These are phyloP conservation scores for Blastocystis sp. DNA, from an alignment of 352 stramenopile genomes.

Conservation along the genomic window DNA sequence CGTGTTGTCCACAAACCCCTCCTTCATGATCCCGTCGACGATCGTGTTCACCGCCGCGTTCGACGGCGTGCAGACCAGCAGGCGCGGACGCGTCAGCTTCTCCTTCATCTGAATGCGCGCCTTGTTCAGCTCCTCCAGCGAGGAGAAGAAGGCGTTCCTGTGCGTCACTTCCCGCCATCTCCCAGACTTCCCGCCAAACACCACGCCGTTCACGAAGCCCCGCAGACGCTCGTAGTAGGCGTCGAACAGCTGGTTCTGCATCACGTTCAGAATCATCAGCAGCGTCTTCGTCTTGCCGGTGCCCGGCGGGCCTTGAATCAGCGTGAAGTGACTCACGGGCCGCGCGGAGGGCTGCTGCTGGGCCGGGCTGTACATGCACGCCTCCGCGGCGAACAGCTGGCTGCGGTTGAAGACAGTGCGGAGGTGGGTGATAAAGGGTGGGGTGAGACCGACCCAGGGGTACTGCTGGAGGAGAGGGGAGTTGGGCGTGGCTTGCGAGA, in stretches of 20 bases:
- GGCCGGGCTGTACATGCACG: slow-evolving; percentile 21
- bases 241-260: slow-evolving; percentile 63
- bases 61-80: slow-evolving; percentile 75
- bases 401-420: slow-evolving; percentile 26
- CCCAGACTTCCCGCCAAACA: background rate
- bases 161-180: background rate
- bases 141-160: slow-evolving; percentile 32
- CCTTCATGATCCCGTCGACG: slow-evolving; percentile 80
- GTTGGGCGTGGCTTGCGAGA: background rate
- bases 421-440: slow-evolving; percentile 27
- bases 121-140: slow-evolving; percentile 41
- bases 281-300: slow-evolving; percentile 90
- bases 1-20: slow-evolving; percentile 77
- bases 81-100: slow-evolving; percentile 37
- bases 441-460: background rate
- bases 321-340: slow-evolving; percentile 68
- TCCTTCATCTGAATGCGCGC: slow-evolving; percentile 67
- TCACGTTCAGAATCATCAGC: slow-evolving; percentile 73
- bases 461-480: slow-evolving; percentile 23
- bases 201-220: slow-evolving; percentile 15
- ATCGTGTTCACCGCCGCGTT: slow-evolving; percentile 85
- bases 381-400: slow-evolving; percentile 49
- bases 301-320: slow-evolving; percentile 88
- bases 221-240: slow-evolving; percentile 45
- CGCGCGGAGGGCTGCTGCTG: background rate